A percentile compares a stretch with the other conserved stretches of the same genome.
phyloP scores from a whole-genome alignment of 768 basidiomycete genomes.

The Psilocybe tampanensis region DNA sequence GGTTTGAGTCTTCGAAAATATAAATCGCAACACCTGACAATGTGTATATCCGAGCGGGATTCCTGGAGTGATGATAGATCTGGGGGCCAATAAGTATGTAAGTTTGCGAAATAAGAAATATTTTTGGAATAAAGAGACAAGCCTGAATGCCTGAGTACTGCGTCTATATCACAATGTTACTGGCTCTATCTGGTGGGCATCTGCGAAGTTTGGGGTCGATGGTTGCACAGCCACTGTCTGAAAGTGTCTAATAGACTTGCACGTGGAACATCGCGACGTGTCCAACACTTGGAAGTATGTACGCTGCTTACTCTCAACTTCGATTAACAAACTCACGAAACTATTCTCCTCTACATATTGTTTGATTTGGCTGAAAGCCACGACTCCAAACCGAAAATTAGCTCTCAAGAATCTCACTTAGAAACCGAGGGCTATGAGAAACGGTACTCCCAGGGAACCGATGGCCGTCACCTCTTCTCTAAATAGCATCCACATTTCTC shows the following conservation, averaged over 20 bases:
- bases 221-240: not conserved
- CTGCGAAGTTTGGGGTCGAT: not conserved
- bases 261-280: conserved; percentile 12
- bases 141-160: too few relatives aligned
- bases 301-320: not conserved
- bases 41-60: not conserved
- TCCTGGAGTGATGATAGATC: too few relatives aligned
- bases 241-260: not conserved
- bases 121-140: too few relatives aligned
- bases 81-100: too few relatives aligned
- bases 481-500: conserved; percentile 59
- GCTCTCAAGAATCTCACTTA: not conserved
- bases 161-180: too few relatives aligned
- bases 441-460: conserved; percentile 37
- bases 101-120: too few relatives aligned
- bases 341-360: not conserved
- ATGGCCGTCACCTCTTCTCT: conserved; percentile 62
- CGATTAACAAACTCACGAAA: not conserved
- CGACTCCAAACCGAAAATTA: not conserved
- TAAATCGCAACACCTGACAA: not conserved
- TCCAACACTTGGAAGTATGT: not conserved
- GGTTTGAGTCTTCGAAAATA: not conserved
- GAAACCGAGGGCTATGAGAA: conserved; percentile 40
- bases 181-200: too few relatives aligned
- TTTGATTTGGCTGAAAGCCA: not conserved